phyloP scores from a whole-genome alignment of 1,284 basidiomycete genomes.

The Boletus semigastroideus region DNA sequence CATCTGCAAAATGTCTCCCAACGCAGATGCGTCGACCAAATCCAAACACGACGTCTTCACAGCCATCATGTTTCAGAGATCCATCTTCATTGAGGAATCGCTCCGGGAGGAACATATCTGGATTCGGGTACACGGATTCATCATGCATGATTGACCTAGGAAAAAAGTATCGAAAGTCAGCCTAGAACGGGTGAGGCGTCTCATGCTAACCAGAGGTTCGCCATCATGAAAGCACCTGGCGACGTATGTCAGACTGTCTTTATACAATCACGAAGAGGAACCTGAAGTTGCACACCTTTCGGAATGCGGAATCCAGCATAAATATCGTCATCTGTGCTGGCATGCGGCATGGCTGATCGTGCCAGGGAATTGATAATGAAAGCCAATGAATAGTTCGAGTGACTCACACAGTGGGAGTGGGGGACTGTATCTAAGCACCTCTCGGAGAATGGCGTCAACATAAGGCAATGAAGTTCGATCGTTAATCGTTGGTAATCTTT shows the following conservation, averaged over 20 bases:
- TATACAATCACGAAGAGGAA: neutral
- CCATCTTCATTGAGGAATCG: neutral
- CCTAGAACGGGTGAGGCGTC: neutral
- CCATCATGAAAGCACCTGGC: neutral
- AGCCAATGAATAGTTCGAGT: neutral
- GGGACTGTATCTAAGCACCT: neutral
- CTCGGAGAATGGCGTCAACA: neutral
- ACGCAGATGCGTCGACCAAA: neutral
- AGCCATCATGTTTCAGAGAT: neutral
- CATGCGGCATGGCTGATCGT: conserved; percentile 3
- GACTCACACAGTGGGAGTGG: neutral
- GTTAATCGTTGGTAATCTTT: neutral
- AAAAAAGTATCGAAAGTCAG: neutral
- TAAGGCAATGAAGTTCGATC: neutral
- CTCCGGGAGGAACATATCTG: neutral
- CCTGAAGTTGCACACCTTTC: neutral
- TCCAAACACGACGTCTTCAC: neutral
- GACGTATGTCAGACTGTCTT: neutral
- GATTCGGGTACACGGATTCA: neutral
- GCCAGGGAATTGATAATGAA: neutral
- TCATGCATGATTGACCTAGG: neutral
- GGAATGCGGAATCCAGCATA: conserved; percentile 3
- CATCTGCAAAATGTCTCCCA: neutral
- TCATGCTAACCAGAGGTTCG: neutral
- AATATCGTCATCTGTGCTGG: conserved; percentile 1